Conservation (phyloP, 768 basidiomycete genomes). For the Artomyces pyxidatus region DNA sequence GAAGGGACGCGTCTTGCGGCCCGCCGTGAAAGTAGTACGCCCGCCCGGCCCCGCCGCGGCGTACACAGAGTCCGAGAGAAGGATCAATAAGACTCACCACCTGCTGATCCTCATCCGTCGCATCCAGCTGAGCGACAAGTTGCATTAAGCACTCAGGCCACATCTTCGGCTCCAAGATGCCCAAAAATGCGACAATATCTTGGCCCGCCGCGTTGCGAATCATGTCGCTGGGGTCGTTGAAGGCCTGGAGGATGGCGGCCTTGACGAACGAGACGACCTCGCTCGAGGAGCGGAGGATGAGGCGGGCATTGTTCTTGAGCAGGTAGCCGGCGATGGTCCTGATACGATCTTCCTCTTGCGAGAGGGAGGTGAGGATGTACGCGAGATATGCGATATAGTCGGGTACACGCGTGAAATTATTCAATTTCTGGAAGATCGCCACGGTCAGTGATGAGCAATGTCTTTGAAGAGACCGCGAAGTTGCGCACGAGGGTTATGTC, state of each 20-base stretch:
- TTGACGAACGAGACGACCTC: conserved; percentile 71
- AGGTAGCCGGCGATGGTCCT: conserved; percentile 94
- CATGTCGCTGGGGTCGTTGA: conserved; percentile 74
- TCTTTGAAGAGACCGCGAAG: conserved; percentile 14
- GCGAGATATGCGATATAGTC: conserved; percentile 96
- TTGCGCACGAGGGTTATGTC: conserved; percentile 70
- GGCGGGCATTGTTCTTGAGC: conserved; percentile 89
- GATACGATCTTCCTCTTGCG: conserved; percentile 84
- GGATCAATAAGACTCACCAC: conserved; percentile 53
- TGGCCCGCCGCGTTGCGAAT: conserved; percentile 92
- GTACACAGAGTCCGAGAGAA: no score
- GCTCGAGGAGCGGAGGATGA: conserved; percentile 59
- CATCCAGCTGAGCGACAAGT: conserved; percentile 74
- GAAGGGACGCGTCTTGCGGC: no score
- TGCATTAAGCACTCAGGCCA: conserved; percentile 94
- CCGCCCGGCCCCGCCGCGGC: not conserved
- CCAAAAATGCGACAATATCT: conserved; percentile 85
- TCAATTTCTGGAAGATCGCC: conserved; percentile 58
- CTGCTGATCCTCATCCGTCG: conserved; percentile 64
- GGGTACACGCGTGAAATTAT: conserved; percentile 77
- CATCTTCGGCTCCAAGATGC: conserved; percentile 79
- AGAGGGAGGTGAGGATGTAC: conserved; percentile 78
- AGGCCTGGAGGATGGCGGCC: conserved; percentile 68
- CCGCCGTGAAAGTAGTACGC: not conserved
- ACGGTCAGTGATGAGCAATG: conserved; percentile 16